Evolutionary conservation across 352 stramenopile species (phyloP).

Genomic region (Phytophthora pseudosyringae): DNA sequence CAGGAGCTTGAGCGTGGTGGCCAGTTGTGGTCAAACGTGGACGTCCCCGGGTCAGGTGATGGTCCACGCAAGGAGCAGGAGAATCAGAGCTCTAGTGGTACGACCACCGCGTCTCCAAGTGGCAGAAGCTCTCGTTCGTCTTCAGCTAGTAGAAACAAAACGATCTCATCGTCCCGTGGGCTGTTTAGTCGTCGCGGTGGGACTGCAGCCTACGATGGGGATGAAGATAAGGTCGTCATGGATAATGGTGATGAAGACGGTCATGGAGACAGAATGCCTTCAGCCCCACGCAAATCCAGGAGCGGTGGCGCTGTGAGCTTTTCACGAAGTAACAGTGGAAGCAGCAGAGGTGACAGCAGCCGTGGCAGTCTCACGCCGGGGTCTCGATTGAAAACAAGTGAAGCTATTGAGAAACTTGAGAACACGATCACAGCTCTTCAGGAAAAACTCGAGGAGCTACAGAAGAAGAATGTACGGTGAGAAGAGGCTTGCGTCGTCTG

Average conservation of each 20-base stretch:
- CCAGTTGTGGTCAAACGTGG: constrained; percentile 68
- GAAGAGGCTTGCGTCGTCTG: constrained; percentile 7
- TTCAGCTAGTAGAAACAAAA: constrained; percentile 34
- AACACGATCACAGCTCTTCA: constrained; percentile 61
- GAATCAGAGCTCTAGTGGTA: constrained; percentile 11
- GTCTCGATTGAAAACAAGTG: constrained; percentile 34
- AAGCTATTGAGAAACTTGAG: constrained; percentile 58
- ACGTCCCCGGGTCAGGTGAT: constrained; percentile 3
- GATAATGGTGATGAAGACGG: constrained; percentile 52
- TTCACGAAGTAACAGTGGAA: constrained; percentile 6
- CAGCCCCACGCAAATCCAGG: constrained; percentile 34
- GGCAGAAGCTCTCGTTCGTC: constrained; percentile 12
- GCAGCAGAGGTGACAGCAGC: constrained; percentile 16
- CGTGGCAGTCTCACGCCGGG: constrained; percentile 13
- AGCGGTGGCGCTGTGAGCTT: constrained; percentile 13
- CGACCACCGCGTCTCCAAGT: constrained; percentile 21
- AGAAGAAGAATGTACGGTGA: constrained; percentile 79
- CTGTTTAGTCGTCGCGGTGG: constrained; percentile 60
- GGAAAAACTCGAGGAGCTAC: constrained; percentile 68
- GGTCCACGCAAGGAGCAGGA: constrained; percentile 18
- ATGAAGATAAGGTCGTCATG: constrained; percentile 77
- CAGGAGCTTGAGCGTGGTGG: constrained; percentile 72
- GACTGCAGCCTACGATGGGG: constrained; percentile 42
- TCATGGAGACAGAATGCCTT: constrained; percentile 1
- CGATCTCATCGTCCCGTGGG: constrained; percentile 54